phyloP scores from a whole-genome alignment of 1,284 basidiomycete species.

The Vanrija humicola region DNA sequence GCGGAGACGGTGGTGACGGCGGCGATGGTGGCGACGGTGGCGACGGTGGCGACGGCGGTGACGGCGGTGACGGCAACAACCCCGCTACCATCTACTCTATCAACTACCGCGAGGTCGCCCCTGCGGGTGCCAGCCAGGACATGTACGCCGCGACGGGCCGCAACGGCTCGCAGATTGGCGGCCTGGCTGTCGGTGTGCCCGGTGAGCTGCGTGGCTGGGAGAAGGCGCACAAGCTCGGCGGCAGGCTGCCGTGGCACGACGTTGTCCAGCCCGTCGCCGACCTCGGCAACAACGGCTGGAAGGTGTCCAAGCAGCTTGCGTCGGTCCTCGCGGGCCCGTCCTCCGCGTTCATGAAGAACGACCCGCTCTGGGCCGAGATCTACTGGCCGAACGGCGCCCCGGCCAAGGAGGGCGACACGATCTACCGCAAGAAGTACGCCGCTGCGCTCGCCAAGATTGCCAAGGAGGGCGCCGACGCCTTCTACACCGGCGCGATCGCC shows the following conservation, averaged over 20 bases:
- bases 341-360: slow-evolving; percentile 2
- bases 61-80: neutral
- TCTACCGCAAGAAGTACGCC: slow-evolving; percentile 21
- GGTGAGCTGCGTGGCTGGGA: slow-evolving; percentile 78
- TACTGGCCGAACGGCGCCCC: slow-evolving; percentile 31
- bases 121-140: too few species aligned
- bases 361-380: slow-evolving; percentile 33
- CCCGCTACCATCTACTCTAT: neutral
- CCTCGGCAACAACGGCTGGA: slow-evolving; percentile 68
- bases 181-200: slow-evolving; percentile 74
- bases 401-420: slow-evolving; percentile 18
- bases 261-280: slow-evolving; percentile 70
- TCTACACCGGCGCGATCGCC: slow-evolving; percentile 27
- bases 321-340: slow-evolving; percentile 12
- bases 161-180: slow-evolving; percentile 54
- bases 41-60: neutral
- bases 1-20: too few species aligned
- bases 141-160: too few species aligned
- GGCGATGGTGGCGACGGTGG: neutral
- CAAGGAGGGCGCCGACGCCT: slow-evolving; percentile 21
- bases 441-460: slow-evolving; percentile 27
- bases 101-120: too few species aligned
- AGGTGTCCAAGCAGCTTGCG: slow-evolving; percentile 47
- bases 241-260: slow-evolving; percentile 65
- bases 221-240: slow-evolving; percentile 68